A percentile compares a stretch with the other conserved stretches of the same genome.
Evolutionary conservation across 306 rosid genomes (phyloP).

Genomic region (Inga oerstediana): DNA sequence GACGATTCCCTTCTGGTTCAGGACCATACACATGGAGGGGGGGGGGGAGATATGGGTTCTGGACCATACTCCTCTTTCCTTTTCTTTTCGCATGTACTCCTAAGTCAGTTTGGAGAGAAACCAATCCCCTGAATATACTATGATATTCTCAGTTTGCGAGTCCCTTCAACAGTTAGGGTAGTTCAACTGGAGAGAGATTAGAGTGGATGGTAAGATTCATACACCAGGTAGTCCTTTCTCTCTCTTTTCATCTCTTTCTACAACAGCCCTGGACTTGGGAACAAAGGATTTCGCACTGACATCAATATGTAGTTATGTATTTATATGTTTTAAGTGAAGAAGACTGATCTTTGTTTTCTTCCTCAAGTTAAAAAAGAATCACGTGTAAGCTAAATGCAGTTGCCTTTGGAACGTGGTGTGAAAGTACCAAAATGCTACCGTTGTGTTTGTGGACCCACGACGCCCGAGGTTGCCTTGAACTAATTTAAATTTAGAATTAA

Average conservation of each 20-base stretch:
- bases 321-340: constrained; percentile 34
- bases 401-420: not conserved
- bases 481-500: not conserved
- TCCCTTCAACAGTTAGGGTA: not conserved
- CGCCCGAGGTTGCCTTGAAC: not conserved
- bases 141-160: not conserved
- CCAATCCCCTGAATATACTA: not conserved
- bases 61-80: not conserved
- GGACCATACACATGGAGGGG: not conserved
- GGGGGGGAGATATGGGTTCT: not conserved
- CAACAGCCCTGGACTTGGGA: constrained; percentile 15
- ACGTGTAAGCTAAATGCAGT: constrained; percentile 34
- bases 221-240: not conserved
- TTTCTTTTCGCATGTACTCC: not conserved
- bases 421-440: constrained; percentile 32
- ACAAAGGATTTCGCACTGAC: constrained; percentile 35
- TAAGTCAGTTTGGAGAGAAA: not conserved
- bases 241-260: not conserved
- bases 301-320: constrained; percentile 1
- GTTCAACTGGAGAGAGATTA: not conserved
- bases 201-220: not conserved
- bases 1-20: not conserved
- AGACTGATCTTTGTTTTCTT: constrained; percentile 35
- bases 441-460: constrained; percentile 33
- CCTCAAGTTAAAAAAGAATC: constrained; percentile 31